These are phyloP conservation scores for Aspergillus bombycis DNA, from an alignment of 2,329 filamentous ascomycete genomes.

Conservation along the genomic window DNA sequence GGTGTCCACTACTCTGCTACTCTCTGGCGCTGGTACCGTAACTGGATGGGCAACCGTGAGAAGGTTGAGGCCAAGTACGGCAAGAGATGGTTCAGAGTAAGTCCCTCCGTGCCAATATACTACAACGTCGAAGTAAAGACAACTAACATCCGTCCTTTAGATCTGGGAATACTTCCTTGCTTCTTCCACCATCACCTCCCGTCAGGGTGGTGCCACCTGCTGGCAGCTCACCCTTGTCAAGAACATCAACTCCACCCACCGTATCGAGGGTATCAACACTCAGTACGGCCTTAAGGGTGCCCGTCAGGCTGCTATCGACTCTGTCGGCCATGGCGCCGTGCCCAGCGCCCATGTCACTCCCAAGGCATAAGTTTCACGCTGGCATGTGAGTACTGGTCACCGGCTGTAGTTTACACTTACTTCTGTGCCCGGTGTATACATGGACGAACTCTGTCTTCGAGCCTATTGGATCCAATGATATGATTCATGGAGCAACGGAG, in stretches of 20 bases:
- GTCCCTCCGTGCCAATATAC: constrained; percentile 38
- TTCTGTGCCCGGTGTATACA: neutral
- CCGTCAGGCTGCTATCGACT: constrained; percentile 51
- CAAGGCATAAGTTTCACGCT: constrained; percentile 30
- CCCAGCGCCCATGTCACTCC: constrained; percentile 39
- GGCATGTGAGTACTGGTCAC: neutral
- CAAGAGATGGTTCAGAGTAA: constrained; percentile 89
- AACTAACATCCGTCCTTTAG: constrained; percentile 42
- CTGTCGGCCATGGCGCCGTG: constrained; percentile 36
- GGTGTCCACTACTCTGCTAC: constrained; percentile 97
- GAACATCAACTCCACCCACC: constrained; percentile 86
- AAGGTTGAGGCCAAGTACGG: constrained; percentile 96
- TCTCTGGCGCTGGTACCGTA: constrained; percentile 97
- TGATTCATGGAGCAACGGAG: neutral
- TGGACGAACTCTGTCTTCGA: neutral
- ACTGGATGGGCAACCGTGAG: constrained; percentile 93
- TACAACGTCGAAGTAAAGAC: neutral
- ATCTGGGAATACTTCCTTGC: constrained; percentile 94
- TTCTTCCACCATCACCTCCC: constrained; percentile 79
- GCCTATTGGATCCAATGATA: neutral
- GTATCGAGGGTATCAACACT: constrained; percentile 70
- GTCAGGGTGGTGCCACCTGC: constrained; percentile 82
- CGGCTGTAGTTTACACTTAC: neutral
- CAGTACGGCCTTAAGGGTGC: constrained; percentile 73
- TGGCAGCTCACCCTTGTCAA: constrained; percentile 86